Evolutionary conservation across 139 green algal genomes (phyloP), one percentile per base, ranked within the genome.

Genomic region (Helicosporidium sp.): DNA sequence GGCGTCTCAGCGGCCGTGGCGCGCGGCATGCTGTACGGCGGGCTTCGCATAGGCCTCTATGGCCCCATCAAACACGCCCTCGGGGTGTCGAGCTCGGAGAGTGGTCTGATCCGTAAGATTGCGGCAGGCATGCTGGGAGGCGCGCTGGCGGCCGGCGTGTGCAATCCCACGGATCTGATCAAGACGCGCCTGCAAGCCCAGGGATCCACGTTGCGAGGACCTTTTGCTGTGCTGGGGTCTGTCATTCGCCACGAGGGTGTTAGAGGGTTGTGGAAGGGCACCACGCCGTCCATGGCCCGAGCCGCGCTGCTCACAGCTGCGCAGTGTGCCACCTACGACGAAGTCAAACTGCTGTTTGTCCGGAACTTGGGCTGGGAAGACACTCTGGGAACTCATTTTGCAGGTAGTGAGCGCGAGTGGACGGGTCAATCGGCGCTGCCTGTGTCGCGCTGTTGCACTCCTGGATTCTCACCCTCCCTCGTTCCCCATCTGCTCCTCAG

Each of bases 251-350:
- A 52, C 19, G 69, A 87, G 20, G 82, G 82, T 18, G 52, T 82
- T 18, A 35, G 26, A 2, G 78, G 78, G 0, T 56, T 93, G 22
- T 93, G 82, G 82, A 64, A 62, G 43, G 82, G 82, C 28, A 79
- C 78, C 35, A 72, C 67, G 28, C 76, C 78, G 4, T 65, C 60
- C 7, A 71, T 82, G 69, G 57, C 58, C 16, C 64, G 80, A 6
- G 74, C 71, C 8, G 68, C 77, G 24, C 60, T 84, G 26, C 63
- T 92, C 19, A 92, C 81, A 6, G 76, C 77, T 3, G 65, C 68
- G 6, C 82, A 92, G 62, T 79, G 68, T 29, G 83, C 76, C 5
- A 85, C 77, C 20, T 93, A 93, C 49, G 75, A 87, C 43, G 75
- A 85, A 58, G 64, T 82, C 22, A 86, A 85, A 47, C 33, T 51